phyloP scores from a whole-genome alignment of 768 basidiomycete species.

The Candolleomyces efflorescens region DNA sequence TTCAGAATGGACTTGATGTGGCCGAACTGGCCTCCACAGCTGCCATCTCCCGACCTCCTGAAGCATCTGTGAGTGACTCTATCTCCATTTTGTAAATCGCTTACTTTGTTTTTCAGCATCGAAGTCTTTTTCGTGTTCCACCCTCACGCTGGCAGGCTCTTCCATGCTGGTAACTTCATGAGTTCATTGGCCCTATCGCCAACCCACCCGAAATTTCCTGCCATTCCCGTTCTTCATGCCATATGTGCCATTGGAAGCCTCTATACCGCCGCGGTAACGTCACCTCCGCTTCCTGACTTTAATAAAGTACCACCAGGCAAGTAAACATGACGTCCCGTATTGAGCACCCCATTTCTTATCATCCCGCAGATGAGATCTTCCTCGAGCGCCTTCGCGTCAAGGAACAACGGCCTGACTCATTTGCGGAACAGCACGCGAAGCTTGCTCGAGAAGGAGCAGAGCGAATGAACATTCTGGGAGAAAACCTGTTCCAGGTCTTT shows the following conservation, averaged over 20 bases:
- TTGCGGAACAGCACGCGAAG: conserved; percentile 62
- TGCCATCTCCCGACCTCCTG: conserved; percentile 60
- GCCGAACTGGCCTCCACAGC: conserved; percentile 57
- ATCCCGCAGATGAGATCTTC: conserved; percentile 49
- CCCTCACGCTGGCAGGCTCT: conserved; percentile 65
- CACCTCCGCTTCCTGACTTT: conserved; percentile 49
- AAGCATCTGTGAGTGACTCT: conserved; percentile 52
- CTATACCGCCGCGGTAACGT: conserved; percentile 66
- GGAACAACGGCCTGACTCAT: conserved; percentile 50
- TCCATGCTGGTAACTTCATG: conserved; percentile 67
- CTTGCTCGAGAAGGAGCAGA: conserved; percentile 49
- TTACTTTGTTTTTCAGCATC: conserved; percentile 37
- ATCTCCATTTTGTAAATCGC: background rate
- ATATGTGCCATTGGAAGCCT: conserved; percentile 78
- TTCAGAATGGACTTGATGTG: conserved; percentile 38
- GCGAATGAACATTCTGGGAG: conserved; percentile 43
- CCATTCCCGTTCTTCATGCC: conserved; percentile 70
- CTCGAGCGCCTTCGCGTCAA: conserved; percentile 38
- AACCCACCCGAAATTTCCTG: conserved; percentile 70
- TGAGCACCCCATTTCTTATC: background rate
- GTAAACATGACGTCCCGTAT: conserved; percentile 2
- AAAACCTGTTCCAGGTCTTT: conserved; percentile 52
- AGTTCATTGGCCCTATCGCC: conserved; percentile 60
- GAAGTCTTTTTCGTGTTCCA: conserved; percentile 79
- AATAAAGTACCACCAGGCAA: conserved; percentile 44